These are phyloP conservation scores for Collariella sp. DNA, from an alignment of 495 filamentous ascomycete genomes.

Conservation along the genomic window DNA sequence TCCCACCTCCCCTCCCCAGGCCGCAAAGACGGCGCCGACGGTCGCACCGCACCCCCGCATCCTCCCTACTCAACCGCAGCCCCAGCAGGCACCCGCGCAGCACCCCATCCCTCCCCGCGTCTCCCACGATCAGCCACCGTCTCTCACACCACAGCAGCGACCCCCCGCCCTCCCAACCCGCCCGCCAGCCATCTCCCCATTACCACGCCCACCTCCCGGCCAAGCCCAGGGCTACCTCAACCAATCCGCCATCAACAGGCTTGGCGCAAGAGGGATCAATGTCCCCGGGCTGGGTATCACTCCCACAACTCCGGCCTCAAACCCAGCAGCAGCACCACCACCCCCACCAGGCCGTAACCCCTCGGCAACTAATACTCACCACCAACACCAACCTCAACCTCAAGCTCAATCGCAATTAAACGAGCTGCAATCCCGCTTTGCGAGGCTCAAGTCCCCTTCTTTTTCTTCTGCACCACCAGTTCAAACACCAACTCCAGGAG, in stretches of 20 bases:
- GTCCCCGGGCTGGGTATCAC: constrained; percentile 78
- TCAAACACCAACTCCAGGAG: constrained; percentile 11
- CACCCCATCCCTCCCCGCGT: constrained; percentile 66
- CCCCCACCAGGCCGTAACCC: constrained; percentile 16
- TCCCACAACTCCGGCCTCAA: constrained; percentile 2
- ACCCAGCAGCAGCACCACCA: constrained; percentile 7
- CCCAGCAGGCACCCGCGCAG: background rate
- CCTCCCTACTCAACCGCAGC: background rate
- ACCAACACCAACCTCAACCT: background rate
- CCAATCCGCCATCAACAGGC: constrained; percentile 55
- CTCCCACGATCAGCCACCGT: constrained; percentile 48
- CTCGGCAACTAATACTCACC: constrained; percentile 1
- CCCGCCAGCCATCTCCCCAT: constrained; percentile 5
- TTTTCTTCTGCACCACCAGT: constrained; percentile 18
- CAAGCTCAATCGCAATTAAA: constrained; percentile 28
- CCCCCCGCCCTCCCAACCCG: constrained; percentile 21
- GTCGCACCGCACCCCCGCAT: constrained; percentile 21
- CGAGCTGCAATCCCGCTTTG: constrained; percentile 62
- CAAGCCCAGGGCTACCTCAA: constrained; percentile 45
- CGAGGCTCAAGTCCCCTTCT: constrained; percentile 36
- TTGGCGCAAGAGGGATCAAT: constrained; percentile 69
- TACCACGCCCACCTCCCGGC: background rate
- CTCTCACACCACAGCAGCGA: constrained; percentile 18
- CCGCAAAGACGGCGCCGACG: constrained; percentile 42
- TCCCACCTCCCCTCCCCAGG: constrained; percentile 63